Conservation (phyloP, 116 monocot species). For the Cymodocea nodosa region DNA sequence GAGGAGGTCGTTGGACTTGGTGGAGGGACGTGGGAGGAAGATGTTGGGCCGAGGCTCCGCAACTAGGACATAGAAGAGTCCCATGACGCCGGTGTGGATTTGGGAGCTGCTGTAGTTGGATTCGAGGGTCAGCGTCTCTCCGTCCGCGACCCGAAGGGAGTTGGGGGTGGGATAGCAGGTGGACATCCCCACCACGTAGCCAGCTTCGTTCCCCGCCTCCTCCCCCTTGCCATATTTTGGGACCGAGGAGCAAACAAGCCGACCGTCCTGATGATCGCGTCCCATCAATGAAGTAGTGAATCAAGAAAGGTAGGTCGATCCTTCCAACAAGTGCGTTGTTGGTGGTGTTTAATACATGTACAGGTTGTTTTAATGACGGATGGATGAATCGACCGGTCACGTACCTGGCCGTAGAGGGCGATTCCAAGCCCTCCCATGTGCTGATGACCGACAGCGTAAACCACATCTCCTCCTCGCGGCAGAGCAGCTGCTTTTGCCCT, state of each 20-base stretch:
- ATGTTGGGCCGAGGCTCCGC: slow-evolving; percentile 19
- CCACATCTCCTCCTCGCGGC: slow-evolving; percentile 58
- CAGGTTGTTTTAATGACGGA: background rate
- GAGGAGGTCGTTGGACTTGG: too few species aligned
- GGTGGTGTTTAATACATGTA: background rate
- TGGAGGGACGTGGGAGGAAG: background rate
- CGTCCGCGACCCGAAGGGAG: slow-evolving; percentile 27
- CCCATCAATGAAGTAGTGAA: too few species aligned
- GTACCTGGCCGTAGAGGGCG: slow-evolving; percentile 61
- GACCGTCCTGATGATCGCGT: slow-evolving; percentile 32
- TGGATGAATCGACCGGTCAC: background rate
- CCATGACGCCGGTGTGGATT: slow-evolving; percentile 71
- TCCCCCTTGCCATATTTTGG: slow-evolving; percentile 47
- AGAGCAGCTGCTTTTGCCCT: slow-evolving; percentile 20
- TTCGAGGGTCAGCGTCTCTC: slow-evolving; percentile 47
- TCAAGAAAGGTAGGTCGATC: too few species aligned
- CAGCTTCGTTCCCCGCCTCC: slow-evolving; percentile 55
- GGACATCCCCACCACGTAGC: slow-evolving; percentile 74
- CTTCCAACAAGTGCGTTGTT: background rate
- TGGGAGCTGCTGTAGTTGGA: slow-evolving; percentile 57
- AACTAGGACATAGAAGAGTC: slow-evolving; percentile 58
- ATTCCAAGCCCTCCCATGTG: slow-evolving; percentile 54
- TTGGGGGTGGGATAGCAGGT: slow-evolving; percentile 66
- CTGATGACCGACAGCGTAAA: slow-evolving; percentile 77
- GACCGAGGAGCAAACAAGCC: slow-evolving; percentile 38